These are phyloP conservation scores for Nakazawaea holstii DNA, from an alignment of 805 yeast species.

Conservation along the genomic window DNA sequence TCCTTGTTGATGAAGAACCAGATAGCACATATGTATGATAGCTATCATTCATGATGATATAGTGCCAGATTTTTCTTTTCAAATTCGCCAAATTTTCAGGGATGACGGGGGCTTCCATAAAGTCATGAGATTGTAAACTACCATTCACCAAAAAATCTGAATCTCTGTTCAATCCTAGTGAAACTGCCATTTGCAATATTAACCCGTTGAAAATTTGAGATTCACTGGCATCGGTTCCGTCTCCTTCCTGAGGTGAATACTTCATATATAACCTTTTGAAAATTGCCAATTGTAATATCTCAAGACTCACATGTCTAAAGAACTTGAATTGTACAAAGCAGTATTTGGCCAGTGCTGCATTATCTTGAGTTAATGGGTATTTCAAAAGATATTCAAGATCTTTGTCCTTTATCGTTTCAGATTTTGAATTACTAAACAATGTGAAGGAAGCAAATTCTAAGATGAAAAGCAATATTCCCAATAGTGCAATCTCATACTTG, in stretches of 20 bases:
- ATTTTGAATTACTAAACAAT: slow-evolving; percentile 15
- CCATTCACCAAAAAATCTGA: slow-evolving; percentile 16
- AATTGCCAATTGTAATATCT: slow-evolving; percentile 37
- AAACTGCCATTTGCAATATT: slow-evolving; percentile 32
- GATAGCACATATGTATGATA: slow-evolving; percentile 19
- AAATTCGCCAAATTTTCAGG: slow-evolving; percentile 12
- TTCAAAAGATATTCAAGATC: slow-evolving; percentile 24
- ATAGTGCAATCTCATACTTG: slow-evolving; percentile 17
- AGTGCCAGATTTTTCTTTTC: slow-evolving; percentile 26
- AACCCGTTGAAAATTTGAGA: slow-evolving; percentile 32
- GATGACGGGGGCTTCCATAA: not conserved
- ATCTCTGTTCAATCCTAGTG: slow-evolving; percentile 42
- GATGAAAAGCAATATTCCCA: slow-evolving; percentile 22
- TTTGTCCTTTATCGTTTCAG: slow-evolving; percentile 15
- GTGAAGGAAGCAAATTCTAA: slow-evolving; percentile 14
- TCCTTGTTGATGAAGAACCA: slow-evolving; percentile 15
- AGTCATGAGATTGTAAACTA: not conserved
- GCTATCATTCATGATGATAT: slow-evolving; percentile 18
- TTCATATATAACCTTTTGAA: slow-evolving; percentile 34
- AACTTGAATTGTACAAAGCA: slow-evolving; percentile 34
- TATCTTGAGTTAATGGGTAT: slow-evolving; percentile 34
- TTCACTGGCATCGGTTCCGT: slow-evolving; percentile 38
- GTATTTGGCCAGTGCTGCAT: slow-evolving; percentile 30
- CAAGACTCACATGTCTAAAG: slow-evolving; percentile 33
- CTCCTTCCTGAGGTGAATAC: slow-evolving; percentile 45